Evolutionary conservation across 345 rosid genomes (phyloP).

Genomic region (Populus pruinosa): DNA sequence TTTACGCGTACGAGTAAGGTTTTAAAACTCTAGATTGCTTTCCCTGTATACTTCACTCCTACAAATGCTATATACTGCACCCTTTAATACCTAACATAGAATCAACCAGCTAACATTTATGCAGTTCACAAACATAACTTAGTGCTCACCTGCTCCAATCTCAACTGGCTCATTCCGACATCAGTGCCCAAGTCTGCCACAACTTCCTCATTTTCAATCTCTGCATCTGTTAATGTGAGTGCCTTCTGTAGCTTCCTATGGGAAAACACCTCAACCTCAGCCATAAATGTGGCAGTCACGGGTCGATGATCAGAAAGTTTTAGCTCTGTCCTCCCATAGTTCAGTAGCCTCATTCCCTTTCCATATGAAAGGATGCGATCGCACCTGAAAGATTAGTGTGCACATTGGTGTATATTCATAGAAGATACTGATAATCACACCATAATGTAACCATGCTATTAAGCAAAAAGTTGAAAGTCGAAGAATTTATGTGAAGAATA

Average conservation of each 20-base stretch:
- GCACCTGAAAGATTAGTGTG: constrained; percentile 48
- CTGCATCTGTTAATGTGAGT: constrained; percentile 82
- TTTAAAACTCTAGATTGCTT: background rate
- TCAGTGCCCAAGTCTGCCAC: constrained; percentile 25
- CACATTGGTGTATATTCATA: background rate
- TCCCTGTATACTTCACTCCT: background rate
- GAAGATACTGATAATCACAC: constrained; percentile 8
- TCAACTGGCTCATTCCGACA: constrained; percentile 29
- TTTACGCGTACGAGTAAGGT: background rate
- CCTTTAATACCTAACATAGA: background rate
- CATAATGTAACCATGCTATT: background rate
- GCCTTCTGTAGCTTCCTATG: constrained; percentile 76
- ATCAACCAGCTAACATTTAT: background rate
- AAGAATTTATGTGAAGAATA: too few relatives aligned
- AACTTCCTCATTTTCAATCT: constrained; percentile 55
- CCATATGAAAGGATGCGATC: constrained; percentile 82
- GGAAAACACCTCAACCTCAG: constrained; percentile 82
- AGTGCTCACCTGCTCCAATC: constrained; percentile 37
- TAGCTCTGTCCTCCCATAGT: constrained; percentile 67
- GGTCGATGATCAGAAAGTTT: constrained; percentile 92
- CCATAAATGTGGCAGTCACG: constrained; percentile 73
- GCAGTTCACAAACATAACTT: background rate
- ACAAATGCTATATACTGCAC: background rate
- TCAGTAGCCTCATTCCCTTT: constrained; percentile 70
- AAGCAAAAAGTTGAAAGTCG: background rate